Evolutionary conservation across 179 eudicot genomes (phyloP), one percentile per base, ranked within the genome.

Genomic region (Heliamphora pulchella): DNA sequence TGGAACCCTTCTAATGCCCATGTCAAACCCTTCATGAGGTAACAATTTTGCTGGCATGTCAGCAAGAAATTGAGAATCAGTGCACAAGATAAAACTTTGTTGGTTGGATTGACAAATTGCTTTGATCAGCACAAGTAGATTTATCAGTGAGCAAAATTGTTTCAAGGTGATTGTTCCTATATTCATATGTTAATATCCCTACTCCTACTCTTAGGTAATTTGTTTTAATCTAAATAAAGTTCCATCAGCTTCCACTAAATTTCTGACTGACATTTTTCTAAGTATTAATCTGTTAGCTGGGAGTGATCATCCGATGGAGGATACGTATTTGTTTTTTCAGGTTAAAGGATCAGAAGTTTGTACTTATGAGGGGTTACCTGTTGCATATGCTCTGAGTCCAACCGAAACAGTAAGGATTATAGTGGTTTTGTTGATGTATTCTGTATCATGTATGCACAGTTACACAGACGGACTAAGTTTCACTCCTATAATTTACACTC

Each of bases 271-370:
- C 67, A 17, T n/a, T 59, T 67, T 57, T 46, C 51, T 46, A 20
- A 22, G 31, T 63, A 41, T 63, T 61, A 48, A 20, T 46, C 68
- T 61, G 54, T 43, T 76, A 55, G 10, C 44, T 61, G 31, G 22
- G 67, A 58, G 53, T 14, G 51, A 58, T 43, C 50, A 41, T n/a
- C 69, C 17, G 4, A 20, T 47, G 14, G 46, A 1, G 11, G 20
- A 6, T 64, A 13, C 10, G 48, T 63, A 44, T 41, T 59, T 53
- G 39, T 58, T 72, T 55, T 61, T 65, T 76, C 87, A 96, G 99
- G 99, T 96, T 53, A 92, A 86, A 92, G 99, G 99, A 81, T 91
- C 91, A 76, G 97, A 96, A 85, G 85, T 96, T 79, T 73, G 5
- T 79, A 87, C 90, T 55, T 88, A 83, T 81, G 97, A 83, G 78